phyloP scores from a whole-genome alignment of 768 basidiomycete genomes.

The Coprinopsis strossmayeri region DNA sequence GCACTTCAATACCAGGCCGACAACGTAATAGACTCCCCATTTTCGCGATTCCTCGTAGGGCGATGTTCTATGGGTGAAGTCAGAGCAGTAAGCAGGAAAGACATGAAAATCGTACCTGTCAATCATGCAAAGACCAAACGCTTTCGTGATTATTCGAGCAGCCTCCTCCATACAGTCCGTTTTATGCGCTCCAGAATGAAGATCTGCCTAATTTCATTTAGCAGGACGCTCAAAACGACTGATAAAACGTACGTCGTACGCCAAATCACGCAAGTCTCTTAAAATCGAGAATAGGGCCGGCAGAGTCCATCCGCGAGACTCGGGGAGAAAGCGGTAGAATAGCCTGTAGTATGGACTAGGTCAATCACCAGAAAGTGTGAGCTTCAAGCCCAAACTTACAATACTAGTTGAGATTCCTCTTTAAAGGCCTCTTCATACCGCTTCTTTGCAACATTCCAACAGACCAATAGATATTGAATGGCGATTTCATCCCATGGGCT shows the following conservation, averaged over 20 bases:
- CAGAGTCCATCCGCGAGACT: conserved; percentile 82
- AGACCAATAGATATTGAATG: conserved; percentile 74
- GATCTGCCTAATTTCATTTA: conserved; percentile 43
- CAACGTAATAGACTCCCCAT: conserved; percentile 92
- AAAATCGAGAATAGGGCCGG: conserved; percentile 78
- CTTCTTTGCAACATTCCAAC: conserved; percentile 62
- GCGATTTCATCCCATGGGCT: conserved; percentile 85
- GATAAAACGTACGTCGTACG: conserved; percentile 61
- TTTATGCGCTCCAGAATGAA: conserved; percentile 47
- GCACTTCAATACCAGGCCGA: conserved; percentile 84
- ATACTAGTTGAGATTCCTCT: conserved; percentile 68
- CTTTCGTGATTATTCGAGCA: conserved; percentile 80
- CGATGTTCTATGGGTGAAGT: conserved; percentile 44
- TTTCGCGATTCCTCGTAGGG: conserved; percentile 69
- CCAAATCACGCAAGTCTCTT: conserved; percentile 77
- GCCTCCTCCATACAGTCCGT: conserved; percentile 80
- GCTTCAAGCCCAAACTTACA: conserved; percentile 40
- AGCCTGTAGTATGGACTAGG: conserved; percentile 30
- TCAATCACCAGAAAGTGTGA: not conserved
- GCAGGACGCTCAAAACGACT: not conserved
- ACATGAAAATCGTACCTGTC: conserved; percentile 38
- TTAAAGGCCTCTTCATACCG: conserved; percentile 71
- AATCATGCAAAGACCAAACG: conserved; percentile 83
- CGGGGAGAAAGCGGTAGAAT: conserved; percentile 75
- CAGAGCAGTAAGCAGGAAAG: not conserved